These are phyloP conservation scores for Kalmanozyma brasiliensis DNA, from an alignment of 1,284 basidiomycete genomes.

Conservation along the genomic window DNA sequence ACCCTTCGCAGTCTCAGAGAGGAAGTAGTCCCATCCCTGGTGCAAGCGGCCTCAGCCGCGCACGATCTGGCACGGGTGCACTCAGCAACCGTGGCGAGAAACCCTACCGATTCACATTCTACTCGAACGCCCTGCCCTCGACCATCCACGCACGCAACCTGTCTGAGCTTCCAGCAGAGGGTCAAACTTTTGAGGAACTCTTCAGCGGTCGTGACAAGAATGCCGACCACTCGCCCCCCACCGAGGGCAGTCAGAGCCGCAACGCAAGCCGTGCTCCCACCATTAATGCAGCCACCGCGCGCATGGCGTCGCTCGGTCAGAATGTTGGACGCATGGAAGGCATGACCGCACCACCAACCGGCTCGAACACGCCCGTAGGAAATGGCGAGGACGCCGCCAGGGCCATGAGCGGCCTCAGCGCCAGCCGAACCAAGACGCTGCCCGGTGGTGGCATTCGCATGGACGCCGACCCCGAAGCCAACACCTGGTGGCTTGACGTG, in stretches of 20 bases:
- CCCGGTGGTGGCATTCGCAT: constrained; percentile 62
- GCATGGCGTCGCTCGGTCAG: constrained; percentile 40
- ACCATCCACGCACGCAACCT: constrained; percentile 95
- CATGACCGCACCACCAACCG: constrained; percentile 55
- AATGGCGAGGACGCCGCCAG: constrained; percentile 20
- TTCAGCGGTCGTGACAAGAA: constrained; percentile 74
- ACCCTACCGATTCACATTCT: constrained; percentile 98
- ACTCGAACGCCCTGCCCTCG: constrained; percentile 89
- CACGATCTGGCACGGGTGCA: constrained; percentile 36
- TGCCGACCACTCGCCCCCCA: constrained; percentile 31
- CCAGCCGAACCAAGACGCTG: constrained; percentile 40
- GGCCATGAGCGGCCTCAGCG: constrained; percentile 29
- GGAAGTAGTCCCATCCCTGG: constrained; percentile 13
- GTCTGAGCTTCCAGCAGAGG: constrained; percentile 91
- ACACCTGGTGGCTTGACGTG: constrained; percentile 98
- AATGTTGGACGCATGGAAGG: constrained; percentile 53
- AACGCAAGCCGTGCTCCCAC: constrained; percentile 47
- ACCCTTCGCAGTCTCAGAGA: constrained; percentile 24
- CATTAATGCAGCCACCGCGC: constrained; percentile 39
- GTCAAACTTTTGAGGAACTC: constrained; percentile 90
- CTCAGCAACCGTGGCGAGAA: constrained; percentile 68
- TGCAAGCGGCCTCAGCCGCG: constrained; percentile 11
- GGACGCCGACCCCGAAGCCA: constrained; percentile 73
- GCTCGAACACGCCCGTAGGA: constrained; percentile 54
- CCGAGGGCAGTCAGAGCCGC: constrained; percentile 44